A percentile compares a stretch with the other conserved stretches of the same genome.
Conservation (phyloP, 169 alveolate species). For the Plasmodium vinckei region DNA sequence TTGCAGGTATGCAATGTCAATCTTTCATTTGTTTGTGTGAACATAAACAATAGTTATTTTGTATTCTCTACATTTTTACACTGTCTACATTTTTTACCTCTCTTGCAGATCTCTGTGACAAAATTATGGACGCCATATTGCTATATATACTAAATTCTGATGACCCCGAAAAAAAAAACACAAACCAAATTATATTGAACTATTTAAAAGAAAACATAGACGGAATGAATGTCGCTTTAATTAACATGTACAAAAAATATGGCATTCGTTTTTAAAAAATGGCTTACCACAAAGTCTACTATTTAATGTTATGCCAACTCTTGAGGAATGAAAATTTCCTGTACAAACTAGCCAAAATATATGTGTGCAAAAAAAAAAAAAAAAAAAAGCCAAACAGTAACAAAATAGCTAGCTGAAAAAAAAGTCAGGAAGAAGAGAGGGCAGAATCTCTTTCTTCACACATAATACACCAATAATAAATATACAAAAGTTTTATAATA, state of each 20-base stretch:
- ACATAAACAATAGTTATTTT: not conserved
- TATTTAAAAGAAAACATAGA: slow-evolving; percentile 63
- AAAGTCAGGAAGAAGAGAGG: not conserved
- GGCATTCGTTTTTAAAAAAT: slow-evolving; percentile 8
- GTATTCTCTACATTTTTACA: not conserved
- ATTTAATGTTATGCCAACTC: too few relatives aligned
- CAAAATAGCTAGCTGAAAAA: not conserved
- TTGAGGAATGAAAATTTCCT: too few relatives aligned
- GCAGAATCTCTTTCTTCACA: slow-evolving; percentile 6
- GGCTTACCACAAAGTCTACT: too few relatives aligned
- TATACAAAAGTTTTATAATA: slow-evolving; percentile 39
- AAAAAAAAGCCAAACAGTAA: not conserved
- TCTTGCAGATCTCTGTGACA: slow-evolving; percentile 38
- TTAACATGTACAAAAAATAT: slow-evolving; percentile 68
- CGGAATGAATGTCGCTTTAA: slow-evolving; percentile 37
- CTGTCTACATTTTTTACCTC: not conserved
- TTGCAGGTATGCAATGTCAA: slow-evolving; percentile 5
- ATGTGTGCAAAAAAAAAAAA: slow-evolving; percentile 12
- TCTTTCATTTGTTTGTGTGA: not conserved
- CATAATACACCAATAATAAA: slow-evolving; percentile 46
- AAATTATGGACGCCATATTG: slow-evolving; percentile 25
- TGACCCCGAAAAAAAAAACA: slow-evolving; percentile 9
- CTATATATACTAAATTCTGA: slow-evolving; percentile 15
- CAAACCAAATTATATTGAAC: slow-evolving; percentile 21
- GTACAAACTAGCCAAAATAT: not conserved